phyloP scores from a whole-genome alignment of 2,329 filamentous ascomycete genomes.

The Diaporthe aspalathi region DNA sequence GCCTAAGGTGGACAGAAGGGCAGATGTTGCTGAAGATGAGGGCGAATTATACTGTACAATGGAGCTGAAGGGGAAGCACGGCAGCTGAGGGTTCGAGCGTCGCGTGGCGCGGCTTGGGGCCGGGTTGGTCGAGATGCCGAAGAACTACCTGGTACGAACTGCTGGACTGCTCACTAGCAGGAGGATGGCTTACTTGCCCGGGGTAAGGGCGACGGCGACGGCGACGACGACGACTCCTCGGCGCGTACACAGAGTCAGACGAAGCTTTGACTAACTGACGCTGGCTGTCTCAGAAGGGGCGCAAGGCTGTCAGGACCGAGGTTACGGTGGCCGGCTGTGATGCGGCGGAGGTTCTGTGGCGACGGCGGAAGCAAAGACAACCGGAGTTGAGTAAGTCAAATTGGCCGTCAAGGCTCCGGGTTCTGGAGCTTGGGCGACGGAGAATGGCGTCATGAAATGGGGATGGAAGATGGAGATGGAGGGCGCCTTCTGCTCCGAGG shows the following conservation, averaged over 20 bases:
- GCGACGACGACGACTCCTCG: too few species aligned
- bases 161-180: neutral
- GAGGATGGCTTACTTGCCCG: constrained; percentile 1
- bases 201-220: too few species aligned
- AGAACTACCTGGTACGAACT: neutral
- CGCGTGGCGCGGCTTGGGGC: neutral
- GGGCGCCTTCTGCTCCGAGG: constrained; percentile 1
- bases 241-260: constrained; percentile 21
- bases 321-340: neutral
- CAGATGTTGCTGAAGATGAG: neutral
- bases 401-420: neutral
- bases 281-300: neutral
- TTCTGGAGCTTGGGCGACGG: constrained; percentile 25
- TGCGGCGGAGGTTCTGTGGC: neutral
- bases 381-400: neutral
- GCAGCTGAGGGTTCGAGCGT: neutral
- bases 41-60: neutral
- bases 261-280: neutral
- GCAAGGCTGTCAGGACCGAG: constrained; percentile 9
- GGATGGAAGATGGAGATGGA: constrained; percentile 8
- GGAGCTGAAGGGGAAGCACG: neutral
- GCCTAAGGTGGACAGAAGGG: neutral
- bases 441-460: constrained; percentile 35
- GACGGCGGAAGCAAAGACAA: neutral
- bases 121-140: neutral